Percentiles rank a stretch among this genome's conserved stretches.
Conservation (phyloP, 1,139 yeast genomes). For the Debaryomyces singareniensis region DNA sequence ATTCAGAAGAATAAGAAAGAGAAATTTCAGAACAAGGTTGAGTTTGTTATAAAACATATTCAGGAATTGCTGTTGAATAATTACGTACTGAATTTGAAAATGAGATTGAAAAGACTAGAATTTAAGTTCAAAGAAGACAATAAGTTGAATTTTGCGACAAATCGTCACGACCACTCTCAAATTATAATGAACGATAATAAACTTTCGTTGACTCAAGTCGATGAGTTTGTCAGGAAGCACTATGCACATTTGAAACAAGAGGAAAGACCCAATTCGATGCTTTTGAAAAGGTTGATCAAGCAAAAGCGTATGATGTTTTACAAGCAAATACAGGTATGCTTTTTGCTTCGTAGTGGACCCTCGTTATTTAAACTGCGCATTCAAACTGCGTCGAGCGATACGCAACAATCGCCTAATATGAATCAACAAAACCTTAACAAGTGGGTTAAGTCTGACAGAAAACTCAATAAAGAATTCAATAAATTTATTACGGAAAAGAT, state of each 20-base stretch:
- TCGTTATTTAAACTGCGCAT: no score
- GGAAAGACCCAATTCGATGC: slow-evolving; percentile 3
- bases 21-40: slow-evolving; percentile 10
- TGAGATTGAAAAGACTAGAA: slow-evolving; percentile 4
- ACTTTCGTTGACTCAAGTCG: slow-evolving; percentile 4
- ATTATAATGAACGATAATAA: slow-evolving; percentile 7
- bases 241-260: not conserved
- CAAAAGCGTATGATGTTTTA: slow-evolving; percentile 16
- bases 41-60: slow-evolving; percentile 8
- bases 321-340: slow-evolving; percentile 25
- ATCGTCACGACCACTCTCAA: slow-evolving; percentile 7
- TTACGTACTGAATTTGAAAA: slow-evolving; percentile 6
- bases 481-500: no score
- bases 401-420: no score
- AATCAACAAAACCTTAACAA: no score
- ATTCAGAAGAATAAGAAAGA: slow-evolving; percentile 4
- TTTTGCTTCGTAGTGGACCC: slow-evolving; percentile 15
- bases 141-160: slow-evolving; percentile 1
- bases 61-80: slow-evolving; percentile 10
- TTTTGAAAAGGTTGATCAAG: slow-evolving; percentile 12
- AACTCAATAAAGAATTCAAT: no score
- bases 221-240: slow-evolving; percentile 1
- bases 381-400: no score
- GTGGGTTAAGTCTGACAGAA: no score
- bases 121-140: slow-evolving; percentile 5